Evolutionary conservation across 78 protist species (phyloP).

Genomic region (Dictyostelium firmibasis): DNA sequence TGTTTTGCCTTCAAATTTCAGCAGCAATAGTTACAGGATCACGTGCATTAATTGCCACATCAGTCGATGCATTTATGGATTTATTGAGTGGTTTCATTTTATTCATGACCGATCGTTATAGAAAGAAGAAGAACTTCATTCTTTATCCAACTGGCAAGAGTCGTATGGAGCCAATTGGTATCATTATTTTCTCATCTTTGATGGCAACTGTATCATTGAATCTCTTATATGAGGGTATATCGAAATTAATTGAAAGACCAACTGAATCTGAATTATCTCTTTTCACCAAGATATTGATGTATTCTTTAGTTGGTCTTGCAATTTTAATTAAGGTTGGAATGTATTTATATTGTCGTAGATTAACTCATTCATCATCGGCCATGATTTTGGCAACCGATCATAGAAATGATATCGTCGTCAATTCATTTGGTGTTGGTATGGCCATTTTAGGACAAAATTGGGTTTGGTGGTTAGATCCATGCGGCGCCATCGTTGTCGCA

Average conservation of each 20-base stretch:
- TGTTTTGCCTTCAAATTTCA: slow-evolving; percentile 76
- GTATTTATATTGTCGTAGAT: slow-evolving; percentile 78
- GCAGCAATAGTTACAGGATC: slow-evolving; percentile 85
- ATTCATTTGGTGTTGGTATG: slow-evolving; percentile 77
- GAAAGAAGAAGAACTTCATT: slow-evolving; percentile 39
- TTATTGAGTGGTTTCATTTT: slow-evolving; percentile 86
- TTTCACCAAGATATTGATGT: slow-evolving; percentile 1
- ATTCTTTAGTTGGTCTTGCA: slow-evolving; percentile 33
- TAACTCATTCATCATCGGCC: slow-evolving; percentile 59
- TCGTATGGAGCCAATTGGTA: slow-evolving; percentile 89
- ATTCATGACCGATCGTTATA: slow-evolving; percentile 72
- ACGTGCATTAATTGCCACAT: slow-evolving; percentile 76
- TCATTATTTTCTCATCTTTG: slow-evolving; percentile 86
- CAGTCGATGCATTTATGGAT: slow-evolving; percentile 87
- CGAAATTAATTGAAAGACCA: not conserved
- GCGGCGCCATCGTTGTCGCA: slow-evolving; percentile 88
- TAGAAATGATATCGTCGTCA: slow-evolving; percentile 89
- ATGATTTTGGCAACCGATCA: slow-evolving; percentile 87
- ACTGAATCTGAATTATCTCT: slow-evolving; percentile 12
- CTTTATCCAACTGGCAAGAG: slow-evolving; percentile 89
- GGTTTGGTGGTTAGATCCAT: slow-evolving; percentile 88
- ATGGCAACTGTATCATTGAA: slow-evolving; percentile 86
- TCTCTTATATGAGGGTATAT: slow-evolving; percentile 53
- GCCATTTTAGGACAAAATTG: slow-evolving; percentile 60
- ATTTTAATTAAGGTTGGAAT: slow-evolving; percentile 75